Evolutionary conservation across 2,329 filamentous ascomycete species (phyloP), one percentile per base, ranked within the genome.

Genomic region (Tolypocladium tundrense): DNA sequence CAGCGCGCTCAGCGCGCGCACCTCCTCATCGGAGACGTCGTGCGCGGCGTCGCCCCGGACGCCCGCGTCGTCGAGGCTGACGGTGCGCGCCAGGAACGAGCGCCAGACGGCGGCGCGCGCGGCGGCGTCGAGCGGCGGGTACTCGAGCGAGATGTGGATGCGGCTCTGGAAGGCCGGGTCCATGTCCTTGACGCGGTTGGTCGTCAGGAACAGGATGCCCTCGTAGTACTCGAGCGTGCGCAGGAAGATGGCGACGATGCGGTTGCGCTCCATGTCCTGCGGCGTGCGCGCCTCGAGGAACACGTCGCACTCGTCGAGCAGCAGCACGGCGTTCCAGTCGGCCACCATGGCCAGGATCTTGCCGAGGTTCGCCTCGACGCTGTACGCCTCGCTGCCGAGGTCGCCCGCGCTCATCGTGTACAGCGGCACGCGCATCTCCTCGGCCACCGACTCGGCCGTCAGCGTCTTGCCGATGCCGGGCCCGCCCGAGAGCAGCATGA

Each of bases 331-430:
- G 52, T 74, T 69, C 76, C 75, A 78, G 60, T 66, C 65, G 5
- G 88, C 84, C 1, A 88, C 87, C 60, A 92, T 85, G 66, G 89
- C 85, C 60, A 92, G 63, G 56, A 71, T 69, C 0, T 59, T 60
- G 0, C 57, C 33, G 0, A 90, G 77, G 63, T 85, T 84, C 13
- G 74, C 74, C 69, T 90, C 88, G 0, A 92, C 79, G 19, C 80
- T 79, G 59, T 80, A 77, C 0, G 85, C 80, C 57, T 86, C 81
- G 1, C 84, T 84, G 35, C 88, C 88, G 0, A 92, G 78, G 67
- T 91, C 88, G 37, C 88, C 88, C 0, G 87, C 87, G 60, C 74
- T 75, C 54, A 83, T 73, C 31, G 73, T 74, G 64, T 81, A 80
- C 7, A 83, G 70, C 1, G 79, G 81, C 43, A 75, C 73, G 51